A percentile compares a stretch with the other conserved stretches of the same genome.
Conservation (phyloP, 2,329 filamentous ascomycete species). For the Ophiostoma tasmaniense region DNA sequence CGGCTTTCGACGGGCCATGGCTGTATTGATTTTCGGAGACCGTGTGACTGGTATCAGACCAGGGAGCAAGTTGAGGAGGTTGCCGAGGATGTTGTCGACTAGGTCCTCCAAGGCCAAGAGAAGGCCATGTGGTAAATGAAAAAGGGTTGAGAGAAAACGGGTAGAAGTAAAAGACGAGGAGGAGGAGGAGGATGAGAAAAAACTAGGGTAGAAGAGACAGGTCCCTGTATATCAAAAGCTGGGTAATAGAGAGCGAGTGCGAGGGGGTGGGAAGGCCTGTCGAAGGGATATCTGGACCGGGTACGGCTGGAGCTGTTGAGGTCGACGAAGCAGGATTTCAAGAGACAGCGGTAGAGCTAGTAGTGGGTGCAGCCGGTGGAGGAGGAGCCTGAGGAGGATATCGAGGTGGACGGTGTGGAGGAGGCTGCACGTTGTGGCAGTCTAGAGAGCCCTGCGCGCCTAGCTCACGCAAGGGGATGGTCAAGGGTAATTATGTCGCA, state of each 20-base stretch:
- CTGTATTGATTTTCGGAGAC: constrained; percentile 8
- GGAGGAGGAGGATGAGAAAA: not conserved
- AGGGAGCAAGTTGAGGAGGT: constrained; percentile 14
- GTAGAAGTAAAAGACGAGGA: not conserved
- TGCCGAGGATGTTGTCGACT: constrained; percentile 13
- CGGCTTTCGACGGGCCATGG: constrained; percentile 19
- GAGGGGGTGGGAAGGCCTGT: not conserved
- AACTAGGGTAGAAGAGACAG: not conserved
- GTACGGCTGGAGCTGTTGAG: not conserved
- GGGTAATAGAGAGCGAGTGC: constrained; percentile 1
- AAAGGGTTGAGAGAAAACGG: not conserved
- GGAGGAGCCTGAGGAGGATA: not conserved
- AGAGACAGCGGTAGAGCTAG: not conserved
- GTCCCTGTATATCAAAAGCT: not conserved
- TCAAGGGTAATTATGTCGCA: not conserved
- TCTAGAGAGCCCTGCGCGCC: not conserved
- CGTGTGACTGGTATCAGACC: not conserved
- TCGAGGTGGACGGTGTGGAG: not conserved
- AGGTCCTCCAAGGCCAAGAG: constrained; percentile 9
- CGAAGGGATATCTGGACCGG: constrained; percentile 4
- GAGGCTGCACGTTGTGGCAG: not conserved
- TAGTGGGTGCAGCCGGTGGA: not conserved
- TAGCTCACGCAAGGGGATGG: constrained; percentile 3
- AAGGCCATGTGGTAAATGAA: constrained; percentile 9
- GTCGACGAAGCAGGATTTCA: not conserved